Evolutionary conservation across 2,329 filamentous ascomycete species (phyloP).

Genomic region (Fusarium sp.): DNA sequence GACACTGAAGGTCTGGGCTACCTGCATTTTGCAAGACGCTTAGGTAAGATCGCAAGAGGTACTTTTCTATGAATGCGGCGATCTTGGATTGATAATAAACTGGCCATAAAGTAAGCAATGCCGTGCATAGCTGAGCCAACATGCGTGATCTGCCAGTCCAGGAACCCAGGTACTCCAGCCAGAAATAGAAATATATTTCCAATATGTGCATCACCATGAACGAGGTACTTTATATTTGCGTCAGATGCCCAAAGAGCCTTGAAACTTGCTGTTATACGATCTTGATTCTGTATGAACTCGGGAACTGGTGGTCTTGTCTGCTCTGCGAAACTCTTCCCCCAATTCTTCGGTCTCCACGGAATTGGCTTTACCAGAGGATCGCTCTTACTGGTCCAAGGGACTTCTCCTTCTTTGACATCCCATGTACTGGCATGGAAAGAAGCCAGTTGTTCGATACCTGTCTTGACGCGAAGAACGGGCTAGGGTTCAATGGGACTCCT

Average conservation of each 20-base stretch:
- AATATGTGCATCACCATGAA: slow-evolving; percentile 15
- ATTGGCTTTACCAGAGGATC: slow-evolving; percentile 7
- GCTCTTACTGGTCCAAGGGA: background rate
- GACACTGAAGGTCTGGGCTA: background rate
- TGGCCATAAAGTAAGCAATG: slow-evolving; percentile 12
- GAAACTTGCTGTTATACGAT: background rate
- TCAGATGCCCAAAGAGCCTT: slow-evolving; percentile 4
- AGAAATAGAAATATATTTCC: slow-evolving; percentile 18
- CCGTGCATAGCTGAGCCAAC: slow-evolving; percentile 16
- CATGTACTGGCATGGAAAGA: slow-evolving; percentile 24
- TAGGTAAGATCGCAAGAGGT: slow-evolving; percentile 24
- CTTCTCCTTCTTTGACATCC: background rate
- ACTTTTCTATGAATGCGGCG: slow-evolving; percentile 7
- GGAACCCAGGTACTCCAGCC: slow-evolving; percentile 15
- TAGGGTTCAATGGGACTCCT: slow-evolving; percentile 11
- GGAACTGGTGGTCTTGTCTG: slow-evolving; percentile 13
- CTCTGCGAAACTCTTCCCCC: slow-evolving; percentile 6
- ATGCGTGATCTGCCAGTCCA: slow-evolving; percentile 29
- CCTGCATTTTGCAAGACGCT: background rate
- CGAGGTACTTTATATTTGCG: slow-evolving; percentile 7
- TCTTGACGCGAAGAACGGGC: background rate
- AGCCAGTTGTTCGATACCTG: slow-evolving; percentile 14
- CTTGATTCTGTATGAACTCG: background rate
- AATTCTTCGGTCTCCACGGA: background rate
- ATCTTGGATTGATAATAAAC: slow-evolving; percentile 7